phyloP scores from a whole-genome alignment of 1,284 basidiomycete species.

The Ustilago cynodontis region DNA sequence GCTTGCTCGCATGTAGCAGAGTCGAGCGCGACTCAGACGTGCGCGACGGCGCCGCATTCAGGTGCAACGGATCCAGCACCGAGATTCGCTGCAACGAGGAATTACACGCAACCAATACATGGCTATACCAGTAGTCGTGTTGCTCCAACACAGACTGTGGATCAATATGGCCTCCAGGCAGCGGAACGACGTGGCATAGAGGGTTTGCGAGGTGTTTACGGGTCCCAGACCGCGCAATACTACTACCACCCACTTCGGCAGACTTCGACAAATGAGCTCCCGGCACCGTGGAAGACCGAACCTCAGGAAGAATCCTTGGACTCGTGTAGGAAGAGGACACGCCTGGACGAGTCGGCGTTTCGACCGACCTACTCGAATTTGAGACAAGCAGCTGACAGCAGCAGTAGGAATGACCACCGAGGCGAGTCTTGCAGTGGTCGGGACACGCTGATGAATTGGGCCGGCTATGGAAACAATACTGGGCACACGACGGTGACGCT shows the following conservation, averaged over 20 bases:
- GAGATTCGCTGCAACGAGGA: not conserved
- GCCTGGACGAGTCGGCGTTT: not conserved
- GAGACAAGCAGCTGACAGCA: not conserved
- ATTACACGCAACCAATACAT: not conserved
- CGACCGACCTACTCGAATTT: constrained; percentile 5
- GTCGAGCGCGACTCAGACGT: not conserved
- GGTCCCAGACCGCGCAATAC: not conserved
- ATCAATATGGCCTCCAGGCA: not conserved
- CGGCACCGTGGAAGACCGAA: not conserved
- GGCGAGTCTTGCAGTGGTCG: not conserved
- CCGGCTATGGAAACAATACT: not conserved
- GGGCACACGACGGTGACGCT: not conserved
- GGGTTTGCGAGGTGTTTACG: not conserved
- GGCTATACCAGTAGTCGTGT: not conserved
- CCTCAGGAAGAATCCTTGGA: not conserved
- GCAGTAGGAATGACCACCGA: not conserved
- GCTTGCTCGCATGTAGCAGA: not conserved
- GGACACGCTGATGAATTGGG: not conserved
- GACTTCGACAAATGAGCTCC: not conserved
- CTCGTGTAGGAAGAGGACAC: not conserved
- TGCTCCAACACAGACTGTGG: not conserved
- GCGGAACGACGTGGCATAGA: not conserved
- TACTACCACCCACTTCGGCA: not conserved
- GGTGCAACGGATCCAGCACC: not conserved
- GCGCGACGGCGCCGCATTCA: not conserved